Evolutionary conservation across 2,329 filamentous ascomycete genomes (phyloP).

Genomic region (Phoma sp.): DNA sequence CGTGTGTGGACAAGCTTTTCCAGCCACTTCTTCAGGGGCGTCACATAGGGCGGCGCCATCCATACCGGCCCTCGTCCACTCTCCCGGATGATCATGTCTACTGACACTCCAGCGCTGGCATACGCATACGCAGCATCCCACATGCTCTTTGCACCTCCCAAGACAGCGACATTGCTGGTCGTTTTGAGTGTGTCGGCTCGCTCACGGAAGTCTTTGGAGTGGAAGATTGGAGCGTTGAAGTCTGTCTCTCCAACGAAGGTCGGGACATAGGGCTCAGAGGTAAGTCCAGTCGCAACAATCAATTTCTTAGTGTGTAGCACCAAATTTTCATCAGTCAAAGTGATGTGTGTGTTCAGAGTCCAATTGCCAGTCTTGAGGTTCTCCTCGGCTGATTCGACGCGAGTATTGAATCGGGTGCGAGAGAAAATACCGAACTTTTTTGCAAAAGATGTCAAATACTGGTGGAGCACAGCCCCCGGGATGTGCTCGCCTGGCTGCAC

Average conservation of each 20-base stretch:
- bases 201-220: slow-evolving; percentile 60
- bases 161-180: slow-evolving; percentile 53
- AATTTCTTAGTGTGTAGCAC: slow-evolving; percentile 52
- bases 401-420: slow-evolving; percentile 58
- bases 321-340: slow-evolving; percentile 4
- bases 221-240: slow-evolving; percentile 63
- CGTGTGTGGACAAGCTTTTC: slow-evolving; percentile 72
- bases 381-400: slow-evolving; percentile 55
- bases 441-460: slow-evolving; percentile 56
- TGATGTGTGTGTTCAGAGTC: slow-evolving; percentile 10
- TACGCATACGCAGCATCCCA: slow-evolving; percentile 68
- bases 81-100: slow-evolving; percentile 65
- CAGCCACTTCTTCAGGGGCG: slow-evolving; percentile 69
- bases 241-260: slow-evolving; percentile 45
- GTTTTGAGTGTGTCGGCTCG: slow-evolving; percentile 47
- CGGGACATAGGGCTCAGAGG: slow-evolving; percentile 63
- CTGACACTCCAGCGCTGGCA: slow-evolving; percentile 61
- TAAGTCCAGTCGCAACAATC: slow-evolving; percentile 67
- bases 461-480: slow-evolving; percentile 61
- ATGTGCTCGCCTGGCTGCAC: slow-evolving; percentile 63
- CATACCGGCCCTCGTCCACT: slow-evolving; percentile 65
- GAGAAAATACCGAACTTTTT: slow-evolving; percentile 56
- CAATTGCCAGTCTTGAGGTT: slow-evolving; percentile 40
- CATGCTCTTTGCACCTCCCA: slow-evolving; percentile 68
- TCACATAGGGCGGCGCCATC: slow-evolving; percentile 67